Evolutionary conservation across 2,329 filamentous ascomycete species (phyloP), one percentile per base, ranked within the genome.

Genomic region (Sphaerulina vaccinii): DNA sequence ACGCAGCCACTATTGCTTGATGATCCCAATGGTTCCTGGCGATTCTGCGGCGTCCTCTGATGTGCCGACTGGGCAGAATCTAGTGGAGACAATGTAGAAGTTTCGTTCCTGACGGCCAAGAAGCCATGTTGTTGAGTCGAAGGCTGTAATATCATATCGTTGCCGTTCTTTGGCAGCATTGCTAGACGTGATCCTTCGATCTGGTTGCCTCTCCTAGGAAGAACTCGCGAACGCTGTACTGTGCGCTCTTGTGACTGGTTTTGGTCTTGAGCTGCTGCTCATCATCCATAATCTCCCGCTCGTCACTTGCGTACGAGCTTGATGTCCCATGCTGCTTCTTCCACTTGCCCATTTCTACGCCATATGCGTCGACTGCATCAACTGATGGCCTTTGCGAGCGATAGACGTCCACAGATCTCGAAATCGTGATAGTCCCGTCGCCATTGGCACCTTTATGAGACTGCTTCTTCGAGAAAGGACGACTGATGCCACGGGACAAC

Each of bases 341-440:
- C 54, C 54, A 56, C 15, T 35, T 37, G 13, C 24, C 40, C 54
- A 56, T 52, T 21, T 56, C 54, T 5, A 52, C 39, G 8, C 16
- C 49, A 24, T 49, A 56, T 6, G 46, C 35, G 36, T 49, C 35
- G 9, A 29, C 24, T 8, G 39, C 27, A 8, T 22, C 15, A 10
- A 33, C 29, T 24, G 32, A 19, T n/a, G 43, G 38, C 23, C 32
- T 32, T 15, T 41, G 19, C 5, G 49, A 48, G 3, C 40, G 45
- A 22, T 48, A 49, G 19, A 56, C 54, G 16, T 56, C 49, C 9
- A 56, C 54, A 7, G 54, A 56, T 24, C 45, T 42, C 9, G 54
- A 52, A 7, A 56, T 37, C 9, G 42, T 41, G 18, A 56, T 56
- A 29, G 40, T 50, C 18, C 41, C 42, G 24, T 55, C 49, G n/a